These are phyloP conservation scores for Colletotrichum sp. DNA, from an alignment of 2,329 filamentous ascomycete species.

Conservation along the genomic window DNA sequence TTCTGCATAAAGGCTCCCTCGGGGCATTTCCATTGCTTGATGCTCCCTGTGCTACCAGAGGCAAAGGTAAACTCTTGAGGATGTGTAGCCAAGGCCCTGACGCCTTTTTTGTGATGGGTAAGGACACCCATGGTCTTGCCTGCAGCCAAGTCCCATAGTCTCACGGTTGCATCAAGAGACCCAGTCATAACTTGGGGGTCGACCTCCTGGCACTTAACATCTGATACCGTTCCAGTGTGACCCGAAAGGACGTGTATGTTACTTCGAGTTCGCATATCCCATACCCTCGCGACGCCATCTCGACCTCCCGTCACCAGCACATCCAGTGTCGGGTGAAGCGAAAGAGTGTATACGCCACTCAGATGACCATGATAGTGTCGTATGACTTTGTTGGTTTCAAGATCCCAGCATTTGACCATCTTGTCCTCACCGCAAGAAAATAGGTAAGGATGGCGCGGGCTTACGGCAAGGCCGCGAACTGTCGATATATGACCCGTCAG, in stretches of 20 bases:
- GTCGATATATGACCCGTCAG: conserved; percentile 95
- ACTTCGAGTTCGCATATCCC: conserved; percentile 97
- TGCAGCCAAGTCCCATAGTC: conserved; percentile 94
- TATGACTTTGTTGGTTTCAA: conserved; percentile 99
- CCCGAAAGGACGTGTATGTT: conserved; percentile 94
- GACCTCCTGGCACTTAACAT: conserved; percentile 91
- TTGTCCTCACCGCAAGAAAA: conserved; percentile 99
- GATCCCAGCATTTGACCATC: conserved; percentile 99
- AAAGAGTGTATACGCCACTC: conserved; percentile 91
- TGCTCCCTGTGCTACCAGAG: conserved; percentile 86
- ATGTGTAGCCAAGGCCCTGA: conserved; percentile 82
- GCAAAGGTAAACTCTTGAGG: conserved; percentile 97
- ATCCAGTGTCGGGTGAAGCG: conserved; percentile 93
- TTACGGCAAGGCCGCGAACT: conserved; percentile 89
- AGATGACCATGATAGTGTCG: conserved; percentile 97
- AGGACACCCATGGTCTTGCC: conserved; percentile 96
- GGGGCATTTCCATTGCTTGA: conserved; percentile 99
- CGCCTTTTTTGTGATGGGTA: conserved; percentile 98
- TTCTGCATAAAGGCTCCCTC: conserved; percentile 99
- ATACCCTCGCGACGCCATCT: conserved; percentile 92
- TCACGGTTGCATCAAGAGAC: conserved; percentile 90
- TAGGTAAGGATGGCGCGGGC: conserved; percentile 91
- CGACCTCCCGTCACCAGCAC: conserved; percentile 93
- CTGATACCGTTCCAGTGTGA: conserved; percentile 88
- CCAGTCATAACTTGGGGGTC: conserved; percentile 94